Evolutionary conservation across 371 early-diverging fungal species (phyloP).

Genomic region (Rhizopus microsporus): DNA sequence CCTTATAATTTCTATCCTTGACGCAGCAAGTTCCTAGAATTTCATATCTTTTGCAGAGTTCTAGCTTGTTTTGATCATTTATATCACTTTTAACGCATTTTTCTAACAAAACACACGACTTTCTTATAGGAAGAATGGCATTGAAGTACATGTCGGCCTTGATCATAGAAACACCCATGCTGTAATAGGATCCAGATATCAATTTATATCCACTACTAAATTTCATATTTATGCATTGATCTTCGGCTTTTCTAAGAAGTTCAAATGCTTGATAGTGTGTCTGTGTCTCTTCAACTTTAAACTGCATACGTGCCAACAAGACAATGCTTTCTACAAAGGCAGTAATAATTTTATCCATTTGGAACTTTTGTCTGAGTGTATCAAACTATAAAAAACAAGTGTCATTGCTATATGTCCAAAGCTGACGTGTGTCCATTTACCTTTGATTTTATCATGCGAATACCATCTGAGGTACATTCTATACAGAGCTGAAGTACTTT

Average conservation of each 20-base stretch:
- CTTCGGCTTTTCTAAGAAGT: constrained; percentile 32
- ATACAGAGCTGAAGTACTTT: constrained; percentile 19
- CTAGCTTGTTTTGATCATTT: constrained; percentile 29
- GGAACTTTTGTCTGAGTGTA: neutral
- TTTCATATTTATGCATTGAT: constrained; percentile 24
- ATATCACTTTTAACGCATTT: constrained; percentile 25
- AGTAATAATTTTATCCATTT: constrained; percentile 13
- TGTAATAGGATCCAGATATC: constrained; percentile 38
- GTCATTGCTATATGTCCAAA: neutral
- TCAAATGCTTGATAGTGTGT: constrained; percentile 33
- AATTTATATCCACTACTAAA: constrained; percentile 37
- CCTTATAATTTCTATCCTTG: constrained; percentile 32
- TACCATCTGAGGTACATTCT: constrained; percentile 18
- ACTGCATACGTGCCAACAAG: constrained; percentile 33
- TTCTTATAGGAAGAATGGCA: constrained; percentile 41
- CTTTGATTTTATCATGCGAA: constrained; percentile 22
- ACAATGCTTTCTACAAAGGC: constrained; percentile 38
- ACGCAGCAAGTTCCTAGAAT: constrained; percentile 38
- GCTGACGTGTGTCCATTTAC: constrained; percentile 2
- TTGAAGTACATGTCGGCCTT: constrained; percentile 18
- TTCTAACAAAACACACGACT: constrained; percentile 38
- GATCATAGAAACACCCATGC: constrained; percentile 36
- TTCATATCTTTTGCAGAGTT: constrained; percentile 49
- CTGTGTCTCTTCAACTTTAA: constrained; percentile 26
- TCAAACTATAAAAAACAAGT: neutral